Conservation (phyloP, 768 basidiomycete genomes). For the Ramaria sp. region DNA sequence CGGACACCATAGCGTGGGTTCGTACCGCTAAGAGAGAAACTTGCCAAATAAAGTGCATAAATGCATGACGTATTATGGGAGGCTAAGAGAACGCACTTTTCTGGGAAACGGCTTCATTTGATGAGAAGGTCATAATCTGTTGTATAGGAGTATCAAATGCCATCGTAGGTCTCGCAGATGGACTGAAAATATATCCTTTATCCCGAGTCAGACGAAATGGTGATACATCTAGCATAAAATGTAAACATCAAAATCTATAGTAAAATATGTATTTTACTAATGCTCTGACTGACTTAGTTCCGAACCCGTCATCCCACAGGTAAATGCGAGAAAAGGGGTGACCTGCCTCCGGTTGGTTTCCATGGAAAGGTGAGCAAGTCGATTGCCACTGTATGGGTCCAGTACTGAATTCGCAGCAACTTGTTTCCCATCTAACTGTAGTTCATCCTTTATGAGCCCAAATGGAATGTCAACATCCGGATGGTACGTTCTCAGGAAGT, state of each 20-base stretch:
- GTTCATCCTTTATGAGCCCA: slow-evolving; percentile 50
- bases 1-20: slow-evolving; percentile 32
- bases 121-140: slow-evolving; percentile 37
- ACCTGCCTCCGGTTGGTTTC: slow-evolving; percentile 17
- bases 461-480: slow-evolving; percentile 66
- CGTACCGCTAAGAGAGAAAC: slow-evolving; percentile 30
- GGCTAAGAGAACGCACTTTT: slow-evolving; percentile 9
- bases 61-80: neutral
- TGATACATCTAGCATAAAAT: slow-evolving; percentile 36
- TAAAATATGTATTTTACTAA: neutral
- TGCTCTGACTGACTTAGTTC: slow-evolving; percentile 44
- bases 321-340: slow-evolving; percentile 37
- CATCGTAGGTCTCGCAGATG: slow-evolving; percentile 29
- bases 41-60: slow-evolving; percentile 11
- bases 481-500: slow-evolving; percentile 57
- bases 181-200: slow-evolving; percentile 23
- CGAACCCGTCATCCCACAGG: slow-evolving; percentile 47
- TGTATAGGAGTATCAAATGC: slow-evolving; percentile 58
- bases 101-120: slow-evolving; percentile 4
- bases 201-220: slow-evolving; percentile 23
- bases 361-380: slow-evolving; percentile 32
- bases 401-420: slow-evolving; percentile 29
- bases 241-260: neutral
- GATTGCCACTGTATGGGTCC: slow-evolving; percentile 48
- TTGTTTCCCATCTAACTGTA: slow-evolving; percentile 32